Evolutionary conservation across 2,329 filamentous ascomycete genomes (phyloP), one percentile per base, ranked within the genome.

Genomic region (Microcyclosporella mali): DNA sequence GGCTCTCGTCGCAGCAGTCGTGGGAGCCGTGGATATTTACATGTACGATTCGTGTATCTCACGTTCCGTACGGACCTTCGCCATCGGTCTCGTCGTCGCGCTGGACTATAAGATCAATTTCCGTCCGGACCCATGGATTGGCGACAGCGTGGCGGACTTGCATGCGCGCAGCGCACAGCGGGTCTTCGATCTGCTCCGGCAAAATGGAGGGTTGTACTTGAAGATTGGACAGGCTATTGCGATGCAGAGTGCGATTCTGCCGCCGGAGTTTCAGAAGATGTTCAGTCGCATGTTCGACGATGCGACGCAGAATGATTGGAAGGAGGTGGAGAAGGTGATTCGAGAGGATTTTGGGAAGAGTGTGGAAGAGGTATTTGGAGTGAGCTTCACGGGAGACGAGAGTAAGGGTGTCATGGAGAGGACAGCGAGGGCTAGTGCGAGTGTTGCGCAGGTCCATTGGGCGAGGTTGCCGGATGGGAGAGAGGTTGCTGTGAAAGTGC

Each of bases 151-250:
- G 31, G 74, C 78, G 32, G 85, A 88, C 45, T 69, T 97, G 38
- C 92, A 98, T 66, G 71, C 76, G 29, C 82, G 92, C 48, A 94
- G 85, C 60, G 92, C 92, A 0, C 80, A 88, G 68, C 76, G 86
- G 18, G 70, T 97, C 29, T 94, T 87, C 47, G 75, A 90, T 21
- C 70, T 98, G 49, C 73, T 97, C 53, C 77, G 86, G 18, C 71
- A 78, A 42, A 98, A 98, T 73, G 90, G 92, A 47, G 92, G 92
- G 0, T 68, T 98, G 14, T 98, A 97, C 62, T 74, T 97, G 61
- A 98, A 98, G 74, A 95, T 98, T 45, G 92, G 92, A 1, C 92
- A 98, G 72, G 92, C 92, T 3, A 90, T 98, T 54, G 92, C 90
- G 11, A 97, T 97, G 92, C 92, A 98, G 72, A 90, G 85, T 54